phyloP scores from a whole-genome alignment of 148 eudicot species.

The Rhododendron ferrugineum region DNA sequence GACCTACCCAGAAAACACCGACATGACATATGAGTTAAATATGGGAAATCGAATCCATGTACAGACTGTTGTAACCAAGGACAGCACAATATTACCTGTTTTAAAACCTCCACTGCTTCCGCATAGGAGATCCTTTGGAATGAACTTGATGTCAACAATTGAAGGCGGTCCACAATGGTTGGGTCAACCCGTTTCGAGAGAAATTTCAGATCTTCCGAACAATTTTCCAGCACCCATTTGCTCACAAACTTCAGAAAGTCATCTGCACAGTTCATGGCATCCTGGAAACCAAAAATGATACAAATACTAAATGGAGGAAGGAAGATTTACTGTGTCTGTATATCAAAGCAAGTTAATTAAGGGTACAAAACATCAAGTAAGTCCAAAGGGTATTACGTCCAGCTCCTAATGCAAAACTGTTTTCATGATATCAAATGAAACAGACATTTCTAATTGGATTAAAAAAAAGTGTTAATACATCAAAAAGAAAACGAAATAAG shows the following conservation, averaged over 20 bases:
- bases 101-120: slow-evolving; percentile 61
- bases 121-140: slow-evolving; percentile 68
- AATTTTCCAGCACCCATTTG: slow-evolving; percentile 57
- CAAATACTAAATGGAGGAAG: not conserved
- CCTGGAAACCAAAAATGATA: slow-evolving; percentile 35
- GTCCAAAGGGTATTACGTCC: not conserved
- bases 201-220: slow-evolving; percentile 62
- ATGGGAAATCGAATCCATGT: not conserved
- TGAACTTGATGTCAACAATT: slow-evolving; percentile 29
- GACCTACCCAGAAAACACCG: slow-evolving; percentile 25
- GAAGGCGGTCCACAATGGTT: slow-evolving; percentile 51
- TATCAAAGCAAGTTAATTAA: not conserved
- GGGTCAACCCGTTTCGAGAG: slow-evolving; percentile 63
- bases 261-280: slow-evolving; percentile 71
- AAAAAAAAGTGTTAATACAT: not conserved
- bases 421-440: not conserved
- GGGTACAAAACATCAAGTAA: not conserved
- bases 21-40: not conserved
- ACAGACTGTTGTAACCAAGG: not conserved
- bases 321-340: not conserved
- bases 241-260: slow-evolving; percentile 68
- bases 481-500: not conserved
- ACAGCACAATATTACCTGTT: slow-evolving; percentile 35
- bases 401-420: not conserved
- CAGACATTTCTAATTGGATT: not conserved